Evolutionary conservation across 2,329 filamentous ascomycete genomes (phyloP).

Genomic region (Cladosporium sphaerospermum): DNA sequence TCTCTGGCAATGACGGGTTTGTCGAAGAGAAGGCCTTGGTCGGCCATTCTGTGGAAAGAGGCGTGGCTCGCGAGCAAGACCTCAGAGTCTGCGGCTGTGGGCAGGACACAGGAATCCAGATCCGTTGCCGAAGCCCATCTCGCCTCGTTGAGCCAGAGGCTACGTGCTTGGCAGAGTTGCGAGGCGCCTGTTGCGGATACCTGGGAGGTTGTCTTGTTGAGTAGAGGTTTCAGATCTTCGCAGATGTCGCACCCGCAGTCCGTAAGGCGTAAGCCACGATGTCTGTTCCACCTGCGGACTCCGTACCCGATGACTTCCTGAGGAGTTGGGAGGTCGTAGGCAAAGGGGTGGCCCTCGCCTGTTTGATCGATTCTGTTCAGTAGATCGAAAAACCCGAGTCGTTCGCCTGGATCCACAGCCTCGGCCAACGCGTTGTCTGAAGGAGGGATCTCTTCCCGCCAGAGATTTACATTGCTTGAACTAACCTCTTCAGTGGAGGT

Average conservation of each 20-base stretch:
- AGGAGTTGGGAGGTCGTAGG: background rate
- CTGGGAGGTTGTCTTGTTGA: background rate
- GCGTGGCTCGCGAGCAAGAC: background rate
- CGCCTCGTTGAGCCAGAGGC: background rate
- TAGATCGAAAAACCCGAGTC: too few relatives aligned
- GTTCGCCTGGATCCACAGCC: too few relatives aligned
- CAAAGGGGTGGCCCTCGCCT: too few relatives aligned
- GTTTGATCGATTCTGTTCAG: too few relatives aligned
- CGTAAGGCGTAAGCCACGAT: background rate
- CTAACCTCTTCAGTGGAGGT: too few relatives aligned
- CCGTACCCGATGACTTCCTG: background rate
- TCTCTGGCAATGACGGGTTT: background rate
- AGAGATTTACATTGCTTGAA: too few relatives aligned
- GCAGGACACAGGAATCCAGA: background rate
- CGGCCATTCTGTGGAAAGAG: background rate
- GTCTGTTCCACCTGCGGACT: background rate
- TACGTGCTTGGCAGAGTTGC: background rate
- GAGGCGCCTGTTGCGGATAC: background rate
- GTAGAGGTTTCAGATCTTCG: background rate
- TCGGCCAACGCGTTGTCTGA: too few relatives aligned
- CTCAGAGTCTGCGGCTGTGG: background rate
- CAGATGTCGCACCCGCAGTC: background rate
- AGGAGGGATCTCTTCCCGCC: too few relatives aligned
- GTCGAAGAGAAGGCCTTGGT: background rate
- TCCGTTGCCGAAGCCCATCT: background rate